Conservation (phyloP, 208 protist genomes). For the Novymonas esmeraldas region DNA sequence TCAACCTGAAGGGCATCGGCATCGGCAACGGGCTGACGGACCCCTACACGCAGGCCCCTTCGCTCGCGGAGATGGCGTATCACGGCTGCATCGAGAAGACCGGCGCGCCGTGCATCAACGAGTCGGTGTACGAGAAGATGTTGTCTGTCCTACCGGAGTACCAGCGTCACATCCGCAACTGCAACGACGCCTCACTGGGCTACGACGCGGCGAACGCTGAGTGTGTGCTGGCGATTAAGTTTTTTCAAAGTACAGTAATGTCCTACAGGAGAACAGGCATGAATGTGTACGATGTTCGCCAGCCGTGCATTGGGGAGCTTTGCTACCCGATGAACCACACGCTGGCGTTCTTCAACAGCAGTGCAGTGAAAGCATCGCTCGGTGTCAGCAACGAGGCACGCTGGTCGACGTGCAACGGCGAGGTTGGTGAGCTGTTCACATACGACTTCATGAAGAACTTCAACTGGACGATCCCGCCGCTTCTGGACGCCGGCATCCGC, state of each 20-base stretch:
- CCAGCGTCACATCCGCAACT: conserved; percentile 34
- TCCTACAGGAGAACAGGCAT: conserved; percentile 49
- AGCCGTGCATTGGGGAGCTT: conserved; percentile 40
- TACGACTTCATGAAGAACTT: conserved; percentile 74
- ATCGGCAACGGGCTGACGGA: conserved; percentile 92
- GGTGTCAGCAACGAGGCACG: conserved; percentile 38
- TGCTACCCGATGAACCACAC: conserved; percentile 22
- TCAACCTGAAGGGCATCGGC: conserved; percentile 75
- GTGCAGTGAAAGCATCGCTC: conserved; percentile 46
- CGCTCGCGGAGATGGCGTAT: conserved; percentile 65
- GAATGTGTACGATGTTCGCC: conserved; percentile 88
- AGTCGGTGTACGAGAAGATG: conserved; percentile 50
- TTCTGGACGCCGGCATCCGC: conserved; percentile 65
- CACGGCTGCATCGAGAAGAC: conserved; percentile 54
- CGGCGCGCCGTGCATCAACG: conserved; percentile 54
- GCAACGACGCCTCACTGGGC: too few species aligned
- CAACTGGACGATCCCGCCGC: conserved; percentile 54
- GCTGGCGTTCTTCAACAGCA: conserved; percentile 45
- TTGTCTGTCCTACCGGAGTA: conserved; percentile 45
- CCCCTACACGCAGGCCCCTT: conserved; percentile 71
- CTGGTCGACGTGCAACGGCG: conserved; percentile 68
- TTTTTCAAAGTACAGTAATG: background rate
- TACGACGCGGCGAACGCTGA: background rate
- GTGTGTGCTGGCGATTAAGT: conserved; percentile 12
- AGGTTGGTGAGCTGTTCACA: conserved; percentile 50